Percentiles rank a stretch among this genome's conserved stretches.
These are phyloP conservation scores for Coemansia sp. DNA, from an alignment of 192 early-diverging fungal species.

Conservation along the genomic window DNA sequence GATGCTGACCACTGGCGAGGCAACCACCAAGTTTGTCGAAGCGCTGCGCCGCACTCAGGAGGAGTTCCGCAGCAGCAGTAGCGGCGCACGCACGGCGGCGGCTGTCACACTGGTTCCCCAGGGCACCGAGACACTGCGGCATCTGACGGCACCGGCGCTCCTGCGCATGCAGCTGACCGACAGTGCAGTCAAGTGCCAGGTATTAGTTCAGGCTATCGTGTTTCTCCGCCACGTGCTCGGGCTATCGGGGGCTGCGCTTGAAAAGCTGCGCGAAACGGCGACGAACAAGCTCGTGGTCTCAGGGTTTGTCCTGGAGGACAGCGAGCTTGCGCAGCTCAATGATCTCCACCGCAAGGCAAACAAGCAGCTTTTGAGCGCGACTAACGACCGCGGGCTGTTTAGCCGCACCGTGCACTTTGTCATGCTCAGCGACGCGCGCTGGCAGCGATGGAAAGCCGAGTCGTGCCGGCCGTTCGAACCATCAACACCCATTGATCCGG, in stretches of 20 bases:
- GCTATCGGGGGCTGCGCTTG: slow-evolving; percentile 51
- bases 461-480: slow-evolving; percentile 73
- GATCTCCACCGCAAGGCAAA: slow-evolving; percentile 50
- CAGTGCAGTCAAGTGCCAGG: slow-evolving; percentile 76
- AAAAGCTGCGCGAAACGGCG: slow-evolving; percentile 47
- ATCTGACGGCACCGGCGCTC: slow-evolving; percentile 40
- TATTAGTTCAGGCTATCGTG: slow-evolving; percentile 87
- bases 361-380: slow-evolving; percentile 53
- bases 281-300: slow-evolving; percentile 59
- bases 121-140: slow-evolving; percentile 20
- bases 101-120: slow-evolving; percentile 18
- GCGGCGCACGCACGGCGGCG: not conserved
- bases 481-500: slow-evolving; percentile 37
- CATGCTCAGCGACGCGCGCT: slow-evolving; percentile 69
- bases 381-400: slow-evolving; percentile 62
- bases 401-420: slow-evolving; percentile 64
- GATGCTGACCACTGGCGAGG: slow-evolving; percentile 17
- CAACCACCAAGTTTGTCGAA: slow-evolving; percentile 12
- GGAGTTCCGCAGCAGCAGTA: slow-evolving; percentile 36
- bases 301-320: not conserved
- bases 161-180: slow-evolving; percentile 67
- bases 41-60: slow-evolving; percentile 27
- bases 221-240: slow-evolving; percentile 70
- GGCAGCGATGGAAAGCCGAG: slow-evolving; percentile 83
- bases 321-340: slow-evolving; percentile 37